These are phyloP conservation scores for Jimgerdemannia lactiflua DNA, from an alignment of 192 early-diverging fungal species.

Conservation along the genomic window DNA sequence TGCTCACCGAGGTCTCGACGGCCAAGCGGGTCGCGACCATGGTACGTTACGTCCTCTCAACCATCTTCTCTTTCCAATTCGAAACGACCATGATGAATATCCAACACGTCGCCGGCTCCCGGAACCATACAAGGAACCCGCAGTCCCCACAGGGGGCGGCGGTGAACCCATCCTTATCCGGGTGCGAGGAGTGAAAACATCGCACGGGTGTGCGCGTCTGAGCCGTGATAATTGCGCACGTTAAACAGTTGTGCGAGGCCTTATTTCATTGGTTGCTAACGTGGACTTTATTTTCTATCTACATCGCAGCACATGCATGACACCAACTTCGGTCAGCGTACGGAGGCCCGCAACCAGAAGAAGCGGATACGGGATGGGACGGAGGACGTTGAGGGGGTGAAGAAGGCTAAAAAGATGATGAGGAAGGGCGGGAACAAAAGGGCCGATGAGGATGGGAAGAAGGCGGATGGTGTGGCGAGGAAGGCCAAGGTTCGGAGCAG, in stretches of 20 bases:
- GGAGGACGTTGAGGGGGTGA: not conserved
- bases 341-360: constrained; percentile 4
- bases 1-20: constrained; percentile 77
- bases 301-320: constrained; percentile 44
- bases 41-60: constrained; percentile 41
- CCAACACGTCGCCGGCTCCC: not conserved
- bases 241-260: not conserved
- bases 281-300: not conserved
- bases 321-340: constrained; percentile 48
- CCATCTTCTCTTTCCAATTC: not conserved
- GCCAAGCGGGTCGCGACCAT: constrained; percentile 89
- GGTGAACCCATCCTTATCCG: no score
- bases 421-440: not conserved
- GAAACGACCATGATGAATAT: not conserved
- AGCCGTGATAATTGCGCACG: not conserved
- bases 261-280: not conserved
- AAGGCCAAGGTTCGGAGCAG: not conserved
- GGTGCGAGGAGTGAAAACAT: not conserved
- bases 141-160: not conserved
- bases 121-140: no score
- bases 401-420: not conserved
- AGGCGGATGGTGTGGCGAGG: not conserved
- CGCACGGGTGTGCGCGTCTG: not conserved
- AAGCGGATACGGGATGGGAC: not conserved
- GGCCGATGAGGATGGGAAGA: not conserved